Conservation (phyloP, 208 protist species). For the Zelonia costaricensis region DNA sequence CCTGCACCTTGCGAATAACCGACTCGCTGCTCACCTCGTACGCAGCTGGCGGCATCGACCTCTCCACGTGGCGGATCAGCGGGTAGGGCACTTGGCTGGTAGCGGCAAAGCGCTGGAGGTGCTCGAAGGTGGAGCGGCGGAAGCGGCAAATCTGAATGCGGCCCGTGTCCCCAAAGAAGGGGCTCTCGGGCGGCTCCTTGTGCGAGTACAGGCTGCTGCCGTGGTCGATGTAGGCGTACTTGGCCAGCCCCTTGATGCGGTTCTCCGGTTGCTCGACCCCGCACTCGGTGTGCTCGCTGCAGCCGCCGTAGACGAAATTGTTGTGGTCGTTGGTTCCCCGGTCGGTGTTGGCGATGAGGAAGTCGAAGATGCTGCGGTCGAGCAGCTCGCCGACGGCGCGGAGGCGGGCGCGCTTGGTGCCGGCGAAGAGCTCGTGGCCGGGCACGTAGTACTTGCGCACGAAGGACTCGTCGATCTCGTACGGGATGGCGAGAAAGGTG, state of each 20-base stretch:
- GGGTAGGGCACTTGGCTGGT: slow-evolving; percentile 16
- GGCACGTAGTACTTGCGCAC: slow-evolving; percentile 67
- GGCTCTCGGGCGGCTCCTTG: slow-evolving; percentile 62
- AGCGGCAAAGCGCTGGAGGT: slow-evolving; percentile 33
- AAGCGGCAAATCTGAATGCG: slow-evolving; percentile 75
- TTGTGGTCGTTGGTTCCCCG: slow-evolving; percentile 86
- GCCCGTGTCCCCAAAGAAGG: slow-evolving; percentile 58
- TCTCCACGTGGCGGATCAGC: slow-evolving; percentile 41
- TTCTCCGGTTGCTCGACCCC: slow-evolving; percentile 18
- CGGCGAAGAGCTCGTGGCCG: slow-evolving; percentile 55
- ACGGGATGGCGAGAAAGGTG: slow-evolving; percentile 70
- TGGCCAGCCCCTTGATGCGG: slow-evolving; percentile 63
- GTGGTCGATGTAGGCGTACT: slow-evolving; percentile 86
- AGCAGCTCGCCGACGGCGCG: slow-evolving; percentile 71
- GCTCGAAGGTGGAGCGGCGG: slow-evolving; percentile 51
- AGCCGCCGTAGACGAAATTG: slow-evolving; percentile 89
- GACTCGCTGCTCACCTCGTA: slow-evolving; percentile 54
- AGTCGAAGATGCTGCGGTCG: slow-evolving; percentile 87
- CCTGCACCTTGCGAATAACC: slow-evolving; percentile 52
- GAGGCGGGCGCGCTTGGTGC: slow-evolving; percentile 47
- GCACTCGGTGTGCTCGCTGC: slow-evolving; percentile 58
- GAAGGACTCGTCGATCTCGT: slow-evolving; percentile 61
- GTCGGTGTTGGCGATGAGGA: slow-evolving; percentile 82
- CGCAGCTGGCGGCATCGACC: slow-evolving; percentile 28
- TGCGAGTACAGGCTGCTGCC: slow-evolving; percentile 84